Percentiles rank a stretch among this genome's conserved stretches.
Evolutionary conservation across 495 filamentous ascomycete species (phyloP).

Genomic region (Annulohypoxylon nitens): DNA sequence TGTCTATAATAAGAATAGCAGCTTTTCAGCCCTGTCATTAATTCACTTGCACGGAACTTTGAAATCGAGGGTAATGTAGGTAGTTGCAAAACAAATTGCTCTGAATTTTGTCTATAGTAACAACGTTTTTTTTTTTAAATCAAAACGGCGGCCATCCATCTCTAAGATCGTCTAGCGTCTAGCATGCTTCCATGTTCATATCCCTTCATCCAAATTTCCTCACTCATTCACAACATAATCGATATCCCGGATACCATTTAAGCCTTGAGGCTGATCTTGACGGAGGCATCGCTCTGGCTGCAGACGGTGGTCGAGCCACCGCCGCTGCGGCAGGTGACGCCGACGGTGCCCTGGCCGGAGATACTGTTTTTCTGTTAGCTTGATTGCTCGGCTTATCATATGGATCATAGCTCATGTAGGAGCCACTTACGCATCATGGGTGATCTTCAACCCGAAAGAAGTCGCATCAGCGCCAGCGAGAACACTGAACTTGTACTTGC

Average conservation of each 20-base stretch:
- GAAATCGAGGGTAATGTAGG: neutral
- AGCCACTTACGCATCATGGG: slow-evolving; percentile 30
- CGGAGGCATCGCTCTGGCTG: slow-evolving; percentile 14
- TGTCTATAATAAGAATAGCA: too few species aligned
- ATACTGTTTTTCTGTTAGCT: slow-evolving; percentile 25
- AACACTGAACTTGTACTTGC: slow-evolving; percentile 30
- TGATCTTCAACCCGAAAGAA: slow-evolving; percentile 14
- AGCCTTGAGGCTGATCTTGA: slow-evolving; percentile 9
- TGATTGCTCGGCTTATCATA: too few species aligned
- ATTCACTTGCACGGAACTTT: too few species aligned
- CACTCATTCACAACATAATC: neutral
- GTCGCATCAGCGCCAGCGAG: slow-evolving; percentile 8
- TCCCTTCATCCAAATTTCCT: neutral
- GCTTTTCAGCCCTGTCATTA: too few species aligned
- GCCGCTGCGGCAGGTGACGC: slow-evolving; percentile 31
- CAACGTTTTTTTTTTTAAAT: neutral
- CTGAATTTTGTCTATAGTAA: slow-evolving; percentile 3
- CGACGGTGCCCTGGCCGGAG: slow-evolving; percentile 13
- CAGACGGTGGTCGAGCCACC: slow-evolving; percentile 23
- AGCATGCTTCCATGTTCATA: neutral
- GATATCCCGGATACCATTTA: neutral
- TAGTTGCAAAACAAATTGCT: neutral
- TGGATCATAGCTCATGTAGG: too few species aligned
- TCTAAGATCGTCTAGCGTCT: neutral
- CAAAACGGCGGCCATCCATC: neutral